Conservation (phyloP, 2,329 filamentous ascomycete genomes). For the Knoxdaviesia proteae region DNA sequence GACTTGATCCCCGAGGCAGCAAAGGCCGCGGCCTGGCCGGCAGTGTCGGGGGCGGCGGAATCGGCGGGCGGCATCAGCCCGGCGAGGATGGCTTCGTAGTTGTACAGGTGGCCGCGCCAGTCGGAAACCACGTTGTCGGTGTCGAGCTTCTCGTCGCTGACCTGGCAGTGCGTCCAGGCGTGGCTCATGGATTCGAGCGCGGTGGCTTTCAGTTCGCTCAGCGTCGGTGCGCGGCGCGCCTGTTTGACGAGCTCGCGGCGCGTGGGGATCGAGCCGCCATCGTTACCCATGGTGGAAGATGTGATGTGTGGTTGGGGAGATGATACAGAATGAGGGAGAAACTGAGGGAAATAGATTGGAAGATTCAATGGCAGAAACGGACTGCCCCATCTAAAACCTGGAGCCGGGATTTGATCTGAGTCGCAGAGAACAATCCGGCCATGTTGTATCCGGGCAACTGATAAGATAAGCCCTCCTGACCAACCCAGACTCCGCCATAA, state of each 20-base stretch:
- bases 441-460: background rate
- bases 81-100: slow-evolving; percentile 74
- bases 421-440: too few relatives aligned
- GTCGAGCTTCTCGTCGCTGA: slow-evolving; percentile 59
- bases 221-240: slow-evolving; percentile 62
- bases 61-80: slow-evolving; percentile 24
- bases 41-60: slow-evolving; percentile 31
- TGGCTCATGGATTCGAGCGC: slow-evolving; percentile 70
- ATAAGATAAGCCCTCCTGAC: background rate
- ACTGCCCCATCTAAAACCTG: too few relatives aligned
- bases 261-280: slow-evolving; percentile 89
- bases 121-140: slow-evolving; percentile 63
- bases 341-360: background rate
- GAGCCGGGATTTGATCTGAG: too few relatives aligned
- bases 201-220: slow-evolving; percentile 74
- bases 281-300: slow-evolving; percentile 67
- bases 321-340: background rate
- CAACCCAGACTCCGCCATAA: background rate
- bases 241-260: slow-evolving; percentile 91
- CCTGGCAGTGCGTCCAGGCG: slow-evolving; percentile 68
- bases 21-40: slow-evolving; percentile 16
- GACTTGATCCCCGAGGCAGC: slow-evolving; percentile 45
- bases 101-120: slow-evolving; percentile 67
- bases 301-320: background rate
- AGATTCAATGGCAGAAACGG: background rate